Base-by-base conservation (phyloP, 2,329 filamentous ascomycete species). In the Colletotrichum tropicale region DNA sequence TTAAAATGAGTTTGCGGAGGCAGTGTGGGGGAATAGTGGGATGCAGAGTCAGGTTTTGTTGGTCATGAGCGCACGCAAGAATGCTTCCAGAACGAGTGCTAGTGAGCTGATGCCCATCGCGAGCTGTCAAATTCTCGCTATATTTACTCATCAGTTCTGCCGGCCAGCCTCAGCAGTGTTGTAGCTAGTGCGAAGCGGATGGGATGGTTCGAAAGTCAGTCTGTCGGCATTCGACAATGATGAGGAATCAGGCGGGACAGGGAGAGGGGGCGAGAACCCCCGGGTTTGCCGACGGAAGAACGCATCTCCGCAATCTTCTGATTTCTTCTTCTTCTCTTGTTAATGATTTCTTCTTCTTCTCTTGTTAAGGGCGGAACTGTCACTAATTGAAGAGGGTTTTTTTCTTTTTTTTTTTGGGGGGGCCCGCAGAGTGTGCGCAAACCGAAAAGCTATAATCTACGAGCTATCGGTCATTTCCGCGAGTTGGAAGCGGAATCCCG, bases 1-100 rank as follows among this genome's bases (percentile, higher is more conserved):
- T 21, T 48, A 28, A 68, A 48, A 75, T 73, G 34, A 68, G 26
- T 65, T 75, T 73, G 73, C 73, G 69, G 73, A 73, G 73, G 48
- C 64, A 65, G 43, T 65, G 64, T 73, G 73, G 69, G 73, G 73
- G 48, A 68, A n/a, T 1, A 48, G 55, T 61, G 55, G 69, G 48
- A 55, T 56, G 32, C 26, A 62, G 32, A 52, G 32, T 62, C 61
- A 66, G 66, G 70, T 13, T 52, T 52, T 21, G 43, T 52, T 52
- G n/a, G 43, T 52, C n/a, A 52, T 52, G 43, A 52, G 43, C 43
- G 10, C 43, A 52, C n/a, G 3, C 43, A 52, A 13, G 43, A 52
- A 52, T 52, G n/a, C 0, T 52, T 52, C 43, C n/a, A 52, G 43
- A 52, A 52, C 43, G 43, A 52, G 13, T 52, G n/a, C 43, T 13